Evolutionary conservation across 1,284 basidiomycete genomes (phyloP).

Genomic region (Ceratobasidium sp.): DNA sequence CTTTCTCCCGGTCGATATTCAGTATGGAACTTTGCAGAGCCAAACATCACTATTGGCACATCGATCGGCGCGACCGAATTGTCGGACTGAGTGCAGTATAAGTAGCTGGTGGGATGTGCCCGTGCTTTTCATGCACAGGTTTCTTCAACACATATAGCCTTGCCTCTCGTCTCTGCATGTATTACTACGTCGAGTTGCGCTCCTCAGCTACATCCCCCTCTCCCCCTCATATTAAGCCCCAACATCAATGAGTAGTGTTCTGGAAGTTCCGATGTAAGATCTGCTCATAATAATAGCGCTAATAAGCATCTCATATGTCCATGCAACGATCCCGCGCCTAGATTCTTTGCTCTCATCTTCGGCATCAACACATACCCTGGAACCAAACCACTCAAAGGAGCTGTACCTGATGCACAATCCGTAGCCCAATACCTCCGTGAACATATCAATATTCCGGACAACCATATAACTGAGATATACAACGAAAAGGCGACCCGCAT

Average conservation of each 20-base stretch:
- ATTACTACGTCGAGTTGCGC: too few relatives aligned
- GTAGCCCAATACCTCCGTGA: neutral
- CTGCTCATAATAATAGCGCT: neutral
- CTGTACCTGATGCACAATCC: neutral
- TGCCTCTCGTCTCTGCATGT: too few relatives aligned
- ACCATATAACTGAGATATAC: too few relatives aligned
- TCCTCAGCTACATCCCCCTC: too few relatives aligned
- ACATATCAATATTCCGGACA: neutral
- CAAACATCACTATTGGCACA: too few relatives aligned
- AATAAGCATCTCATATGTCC: neutral
- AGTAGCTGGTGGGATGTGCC: too few relatives aligned
- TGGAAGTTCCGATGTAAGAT: neutral
- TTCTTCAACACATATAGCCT: too few relatives aligned
- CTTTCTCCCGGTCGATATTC: too few relatives aligned
- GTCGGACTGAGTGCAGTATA: too few relatives aligned
- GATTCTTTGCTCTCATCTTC: constrained; percentile 16
- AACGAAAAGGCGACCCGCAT: neutral
- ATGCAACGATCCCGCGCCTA: neutral
- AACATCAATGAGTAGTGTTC: neutral
- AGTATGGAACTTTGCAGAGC: too few relatives aligned
- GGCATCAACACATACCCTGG: constrained; percentile 19
- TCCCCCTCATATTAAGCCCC: neutral
- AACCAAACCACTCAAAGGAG: neutral
- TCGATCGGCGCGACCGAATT: too few relatives aligned
- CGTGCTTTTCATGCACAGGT: too few relatives aligned